Conservation (phyloP, 768 basidiomycete genomes). For the Hygrocybe coccinea region DNA sequence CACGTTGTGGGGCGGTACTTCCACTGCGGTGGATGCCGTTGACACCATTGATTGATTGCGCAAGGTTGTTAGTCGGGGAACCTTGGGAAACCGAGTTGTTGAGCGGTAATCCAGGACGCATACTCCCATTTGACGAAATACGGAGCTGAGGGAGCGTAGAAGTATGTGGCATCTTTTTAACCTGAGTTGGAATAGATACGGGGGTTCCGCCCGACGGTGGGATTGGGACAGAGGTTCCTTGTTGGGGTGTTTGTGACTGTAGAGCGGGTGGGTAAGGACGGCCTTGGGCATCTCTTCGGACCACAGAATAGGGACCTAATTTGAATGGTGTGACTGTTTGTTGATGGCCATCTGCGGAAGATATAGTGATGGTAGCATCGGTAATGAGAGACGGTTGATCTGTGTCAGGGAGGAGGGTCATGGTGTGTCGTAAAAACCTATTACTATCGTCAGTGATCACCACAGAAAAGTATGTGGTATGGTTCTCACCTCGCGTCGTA, state of each 20-base stretch:
- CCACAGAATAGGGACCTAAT: slow-evolving; percentile 33
- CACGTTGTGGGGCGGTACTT: slow-evolving; percentile 46
- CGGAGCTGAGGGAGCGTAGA: slow-evolving; percentile 52
- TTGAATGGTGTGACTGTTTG: slow-evolving; percentile 48
- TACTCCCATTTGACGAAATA: slow-evolving; percentile 54
- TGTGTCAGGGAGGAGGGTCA: slow-evolving; percentile 52
- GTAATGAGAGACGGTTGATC: slow-evolving; percentile 50
- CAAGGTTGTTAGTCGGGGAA: slow-evolving; percentile 35
- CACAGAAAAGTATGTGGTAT: neutral
- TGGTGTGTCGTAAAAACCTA: slow-evolving; percentile 52
- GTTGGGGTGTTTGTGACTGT: slow-evolving; percentile 10
- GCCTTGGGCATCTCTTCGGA: slow-evolving; percentile 32
- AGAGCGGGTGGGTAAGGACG: slow-evolving; percentile 22
- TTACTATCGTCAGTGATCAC: slow-evolving; percentile 6
- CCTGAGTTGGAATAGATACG: slow-evolving; percentile 54
- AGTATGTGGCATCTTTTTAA: slow-evolving; percentile 62
- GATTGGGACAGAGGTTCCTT: slow-evolving; percentile 11
- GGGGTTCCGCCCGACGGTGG: slow-evolving; percentile 41
- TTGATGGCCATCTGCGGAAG: slow-evolving; percentile 38
- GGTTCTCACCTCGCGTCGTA: slow-evolving; percentile 48
- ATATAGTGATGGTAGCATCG: slow-evolving; percentile 45
- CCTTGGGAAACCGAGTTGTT: slow-evolving; percentile 30
- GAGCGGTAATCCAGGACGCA: slow-evolving; percentile 41
- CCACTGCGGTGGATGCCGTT: slow-evolving; percentile 37
- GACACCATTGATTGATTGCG: slow-evolving; percentile 34